Percentiles rank a stretch among this genome's conserved stretches.
Evolutionary conservation across 2,329 filamentous ascomycete genomes (phyloP).

Genomic region (Venturia carpophila): DNA sequence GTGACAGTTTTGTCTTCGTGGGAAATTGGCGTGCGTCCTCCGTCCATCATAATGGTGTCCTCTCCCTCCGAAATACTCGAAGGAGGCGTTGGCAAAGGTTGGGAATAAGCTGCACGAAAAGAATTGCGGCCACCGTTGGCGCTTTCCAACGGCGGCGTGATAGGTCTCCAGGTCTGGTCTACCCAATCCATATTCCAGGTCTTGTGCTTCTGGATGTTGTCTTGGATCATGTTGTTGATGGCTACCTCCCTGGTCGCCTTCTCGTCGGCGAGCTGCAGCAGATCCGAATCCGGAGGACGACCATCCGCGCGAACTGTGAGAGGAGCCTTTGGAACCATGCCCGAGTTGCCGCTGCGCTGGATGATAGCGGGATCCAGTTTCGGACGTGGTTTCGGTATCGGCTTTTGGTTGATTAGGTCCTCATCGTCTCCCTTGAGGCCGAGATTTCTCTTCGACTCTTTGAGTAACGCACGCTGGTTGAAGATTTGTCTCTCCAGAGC

Average conservation of each 20-base stretch:
- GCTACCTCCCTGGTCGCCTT: conserved; percentile 74
- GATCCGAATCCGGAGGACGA: conserved; percentile 64
- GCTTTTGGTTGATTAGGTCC: conserved; percentile 66
- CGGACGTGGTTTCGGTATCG: conserved; percentile 41
- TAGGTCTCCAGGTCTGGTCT: conserved; percentile 76
- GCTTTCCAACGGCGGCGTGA: conserved; percentile 64
- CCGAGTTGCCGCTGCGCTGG: conserved; percentile 58
- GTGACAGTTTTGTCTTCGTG: conserved; percentile 19
- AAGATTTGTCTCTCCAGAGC: conserved; percentile 70
- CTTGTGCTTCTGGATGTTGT: conserved; percentile 78
- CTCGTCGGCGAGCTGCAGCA: conserved; percentile 68
- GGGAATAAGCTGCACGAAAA: conserved; percentile 34
- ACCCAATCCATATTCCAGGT: conserved; percentile 88
- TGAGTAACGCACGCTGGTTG: conserved; percentile 71
- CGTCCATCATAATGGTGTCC: conserved; percentile 35
- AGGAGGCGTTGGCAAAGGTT: conserved; percentile 39
- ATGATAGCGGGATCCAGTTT: conserved; percentile 51
- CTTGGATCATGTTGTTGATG: conserved; percentile 73
- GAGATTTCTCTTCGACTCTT: conserved; percentile 80
- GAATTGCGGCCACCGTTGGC: conserved; percentile 29
- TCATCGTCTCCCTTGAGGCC: conserved; percentile 90
- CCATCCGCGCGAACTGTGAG: conserved; percentile 53
- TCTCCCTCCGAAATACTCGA: conserved; percentile 53
- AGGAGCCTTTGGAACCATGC: conserved; percentile 37
- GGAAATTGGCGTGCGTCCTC: conserved; percentile 17